phyloP scores from a whole-genome alignment of 176 grass and related monocot species.

The Ensete ventricosum region DNA sequence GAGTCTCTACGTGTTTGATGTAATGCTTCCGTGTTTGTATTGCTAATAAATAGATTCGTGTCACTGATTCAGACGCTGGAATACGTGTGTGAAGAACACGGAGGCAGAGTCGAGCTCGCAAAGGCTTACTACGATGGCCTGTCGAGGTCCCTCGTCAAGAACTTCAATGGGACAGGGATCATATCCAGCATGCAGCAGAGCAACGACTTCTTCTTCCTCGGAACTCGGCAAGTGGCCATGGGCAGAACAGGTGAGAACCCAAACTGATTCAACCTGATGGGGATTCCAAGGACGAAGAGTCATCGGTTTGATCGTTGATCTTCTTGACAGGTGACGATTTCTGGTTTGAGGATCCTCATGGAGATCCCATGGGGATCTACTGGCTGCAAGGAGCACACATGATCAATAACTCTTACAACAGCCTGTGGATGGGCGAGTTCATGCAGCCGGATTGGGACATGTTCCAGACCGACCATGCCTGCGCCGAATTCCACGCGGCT shows the following conservation, averaged over 20 bases:
- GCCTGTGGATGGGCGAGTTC: conserved; percentile 24
- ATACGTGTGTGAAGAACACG: conserved; percentile 18
- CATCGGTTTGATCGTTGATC: background rate
- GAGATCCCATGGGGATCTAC: conserved; percentile 21
- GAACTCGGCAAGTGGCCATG: conserved; percentile 21
- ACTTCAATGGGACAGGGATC: conserved; percentile 26
- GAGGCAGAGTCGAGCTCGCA: conserved; percentile 18
- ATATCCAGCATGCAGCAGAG: conserved; percentile 24
- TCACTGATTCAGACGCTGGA: conserved; percentile 14
- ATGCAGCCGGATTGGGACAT: conserved; percentile 29
- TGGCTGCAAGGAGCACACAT: conserved; percentile 23
- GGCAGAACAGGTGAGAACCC: conserved; percentile 18
- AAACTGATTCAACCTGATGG: background rate
- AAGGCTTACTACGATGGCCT: conserved; percentile 24
- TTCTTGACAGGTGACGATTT: conserved; percentile 16
- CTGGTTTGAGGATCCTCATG: conserved; percentile 23
- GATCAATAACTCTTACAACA: conserved; percentile 21
- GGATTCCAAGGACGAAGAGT: background rate
- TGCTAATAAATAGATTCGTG: background rate
- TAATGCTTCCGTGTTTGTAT: background rate
- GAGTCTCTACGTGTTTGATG: background rate
- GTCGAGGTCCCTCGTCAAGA: conserved; percentile 14
- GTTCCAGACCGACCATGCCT: conserved; percentile 23
- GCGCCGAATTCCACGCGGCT: conserved; percentile 11
- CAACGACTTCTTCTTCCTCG: conserved; percentile 29